Percentiles rank a stretch among this genome's conserved stretches.
Conservation (phyloP, 75 land plant species). For the Azolla pinnata region DNA sequence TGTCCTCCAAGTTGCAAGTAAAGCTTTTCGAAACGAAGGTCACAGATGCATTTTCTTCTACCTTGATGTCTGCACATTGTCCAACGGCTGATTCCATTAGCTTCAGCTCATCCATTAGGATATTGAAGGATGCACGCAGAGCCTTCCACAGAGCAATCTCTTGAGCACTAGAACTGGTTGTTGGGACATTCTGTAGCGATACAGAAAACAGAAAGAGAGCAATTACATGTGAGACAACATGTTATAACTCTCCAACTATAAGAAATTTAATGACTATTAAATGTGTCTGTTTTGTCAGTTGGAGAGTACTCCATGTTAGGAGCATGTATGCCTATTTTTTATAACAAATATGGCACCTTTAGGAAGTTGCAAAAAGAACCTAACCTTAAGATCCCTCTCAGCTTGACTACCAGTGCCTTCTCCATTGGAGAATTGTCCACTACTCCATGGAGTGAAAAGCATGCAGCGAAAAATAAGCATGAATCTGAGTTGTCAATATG, state of each 20-base stretch:
- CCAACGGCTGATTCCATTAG: constrained; percentile 36
- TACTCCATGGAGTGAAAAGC: too few relatives aligned
- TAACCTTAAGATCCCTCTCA: neutral
- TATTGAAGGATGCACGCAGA: constrained; percentile 38
- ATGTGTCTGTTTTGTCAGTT: too few relatives aligned
- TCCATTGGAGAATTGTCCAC: neutral
- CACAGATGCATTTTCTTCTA: constrained; percentile 20
- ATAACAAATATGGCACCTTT: too few relatives aligned
- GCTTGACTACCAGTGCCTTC: neutral
- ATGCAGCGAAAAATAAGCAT: too few relatives aligned
- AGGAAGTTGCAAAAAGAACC: too few relatives aligned
- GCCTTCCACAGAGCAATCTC: constrained; percentile 31
- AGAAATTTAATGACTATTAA: too few relatives aligned
- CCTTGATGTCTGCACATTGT: constrained; percentile 6
- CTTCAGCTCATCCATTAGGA: constrained; percentile 40
- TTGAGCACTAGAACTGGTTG: neutral
- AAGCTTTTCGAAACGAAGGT: neutral
- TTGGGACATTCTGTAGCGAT: constrained; percentile 7
- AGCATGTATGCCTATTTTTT: too few relatives aligned
- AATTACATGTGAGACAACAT: too few relatives aligned
- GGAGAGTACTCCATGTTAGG: too few relatives aligned
- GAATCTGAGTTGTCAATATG: too few relatives aligned
- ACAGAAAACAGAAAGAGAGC: too few relatives aligned
- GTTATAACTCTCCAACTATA: too few relatives aligned
- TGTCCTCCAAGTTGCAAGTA: neutral